Evolutionary conservation across 768 basidiomycete genomes (phyloP), one percentile per base, ranked within the genome.

Genomic region (Porphyrellus cyaneotinctus): DNA sequence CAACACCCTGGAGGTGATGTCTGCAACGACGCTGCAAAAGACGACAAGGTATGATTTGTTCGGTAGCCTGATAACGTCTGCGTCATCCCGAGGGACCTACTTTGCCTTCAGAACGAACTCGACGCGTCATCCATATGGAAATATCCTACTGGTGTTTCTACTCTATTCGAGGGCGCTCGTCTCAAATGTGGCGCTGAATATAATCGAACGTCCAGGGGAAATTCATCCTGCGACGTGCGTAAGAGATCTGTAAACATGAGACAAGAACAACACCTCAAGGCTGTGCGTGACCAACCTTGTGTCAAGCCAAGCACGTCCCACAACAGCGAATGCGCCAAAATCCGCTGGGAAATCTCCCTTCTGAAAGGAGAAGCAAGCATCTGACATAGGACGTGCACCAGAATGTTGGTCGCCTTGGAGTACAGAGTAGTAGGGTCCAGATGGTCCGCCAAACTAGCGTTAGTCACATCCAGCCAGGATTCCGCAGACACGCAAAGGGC

Each of bases 401-500:
- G 66, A 17, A 77, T 75, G 26, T 70, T 60, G 18, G 75, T 67
- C 4, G 79, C 74, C 53, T 73, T 78, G 31, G 74, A 69, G 61
- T 76, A 80, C 57, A 90, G 65, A 3, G 70, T 66, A 5, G 62
- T 63, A 0, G 88, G 85, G 13, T 74, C 71, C 24, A 73, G 68
- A 39, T 76, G 63, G 15, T 64, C 75, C 20, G 72, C 72, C 43
- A 75, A 66, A 22, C 55, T 59, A n/a, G 66, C 57, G 20, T 72
- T 70, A 38, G 73, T 70, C n/a, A 70, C 72, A 46, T 80, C 79
- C 31, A 75, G 63, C 83, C 87, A 89, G 30, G 76, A 65, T 54
- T 85, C 84, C 32, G 87, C 70, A 2, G 75, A 74, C 47, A 74
- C 64, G 60, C 78, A 81, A 28, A 88, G 72, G 35, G 76, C 75